Conservation (phyloP, 805 yeast genomes). For the Sugiyamaella mastotermitis region DNA sequence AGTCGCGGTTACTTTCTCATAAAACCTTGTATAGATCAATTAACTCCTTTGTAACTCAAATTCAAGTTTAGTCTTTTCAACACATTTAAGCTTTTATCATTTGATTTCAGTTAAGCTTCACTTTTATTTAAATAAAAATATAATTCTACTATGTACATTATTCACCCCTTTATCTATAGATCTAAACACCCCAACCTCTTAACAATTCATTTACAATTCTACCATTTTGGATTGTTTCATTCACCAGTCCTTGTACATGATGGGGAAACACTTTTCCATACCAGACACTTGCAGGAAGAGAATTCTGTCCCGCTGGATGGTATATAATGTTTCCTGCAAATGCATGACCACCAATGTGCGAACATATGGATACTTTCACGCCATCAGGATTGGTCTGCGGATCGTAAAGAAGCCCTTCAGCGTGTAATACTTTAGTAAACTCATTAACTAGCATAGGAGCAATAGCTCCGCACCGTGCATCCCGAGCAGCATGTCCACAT, state of each 20-base stretch:
- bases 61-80: too few relatives aligned
- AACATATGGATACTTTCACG: constrained; percentile 47
- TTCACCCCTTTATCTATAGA: too few relatives aligned
- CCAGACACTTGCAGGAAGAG: constrained; percentile 49
- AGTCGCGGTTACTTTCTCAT: too few relatives aligned
- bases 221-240: constrained; percentile 45
- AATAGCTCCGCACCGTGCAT: constrained; percentile 58
- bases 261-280: constrained; percentile 68
- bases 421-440: constrained; percentile 38
- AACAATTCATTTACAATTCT: constrained; percentile 46
- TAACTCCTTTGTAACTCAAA: too few relatives aligned
- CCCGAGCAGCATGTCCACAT: constrained; percentile 64
- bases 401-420: constrained; percentile 30
- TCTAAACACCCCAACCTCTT: constrained; percentile 4
- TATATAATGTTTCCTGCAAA: constrained; percentile 77
- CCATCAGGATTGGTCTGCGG: constrained; percentile 24
- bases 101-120: too few relatives aligned
- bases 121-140: too few relatives aligned
- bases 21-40: too few relatives aligned
- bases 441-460: constrained; percentile 55
- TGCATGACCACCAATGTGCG: constrained; percentile 83
- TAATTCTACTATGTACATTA: too few relatives aligned
- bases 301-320: constrained; percentile 26
- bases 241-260: constrained; percentile 59
- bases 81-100: too few relatives aligned